Percentiles rank a stretch among this genome's conserved stretches.
These are phyloP conservation scores for Ganoderma boninense DNA, from an alignment of 1,284 basidiomycete species.

Conservation along the genomic window DNA sequence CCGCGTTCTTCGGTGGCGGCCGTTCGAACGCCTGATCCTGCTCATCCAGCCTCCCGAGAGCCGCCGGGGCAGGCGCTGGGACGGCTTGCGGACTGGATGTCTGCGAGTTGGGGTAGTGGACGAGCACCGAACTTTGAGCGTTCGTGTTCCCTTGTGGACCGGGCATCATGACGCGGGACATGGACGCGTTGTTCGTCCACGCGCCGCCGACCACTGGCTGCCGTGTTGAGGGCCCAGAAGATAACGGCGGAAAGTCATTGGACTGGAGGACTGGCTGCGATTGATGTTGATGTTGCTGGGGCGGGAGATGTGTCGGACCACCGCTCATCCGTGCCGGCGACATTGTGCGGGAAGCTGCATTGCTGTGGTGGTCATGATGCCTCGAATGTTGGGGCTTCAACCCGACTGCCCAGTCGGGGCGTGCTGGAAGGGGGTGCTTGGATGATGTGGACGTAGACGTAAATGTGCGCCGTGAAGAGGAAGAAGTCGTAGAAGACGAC, in stretches of 20 bases:
- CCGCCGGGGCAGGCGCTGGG: slow-evolving; percentile 28
- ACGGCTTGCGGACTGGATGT: slow-evolving; percentile 28
- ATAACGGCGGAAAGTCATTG: slow-evolving; percentile 78
- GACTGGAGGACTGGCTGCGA: slow-evolving; percentile 59
- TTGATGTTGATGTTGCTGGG: slow-evolving; percentile 41
- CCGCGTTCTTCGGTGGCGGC: slow-evolving; percentile 56
- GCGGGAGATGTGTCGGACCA: slow-evolving; percentile 31
- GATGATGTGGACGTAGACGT: slow-evolving; percentile 73
- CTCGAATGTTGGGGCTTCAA: slow-evolving; percentile 68
- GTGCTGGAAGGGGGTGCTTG: slow-evolving; percentile 78
- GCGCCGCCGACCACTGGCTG: slow-evolving; percentile 62
- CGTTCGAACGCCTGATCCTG: slow-evolving; percentile 58
- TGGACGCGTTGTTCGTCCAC: slow-evolving; percentile 73
- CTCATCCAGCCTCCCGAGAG: slow-evolving; percentile 53
- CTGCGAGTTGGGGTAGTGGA: slow-evolving; percentile 47
- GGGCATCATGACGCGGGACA: slow-evolving; percentile 60
- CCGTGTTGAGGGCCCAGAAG: slow-evolving; percentile 57
- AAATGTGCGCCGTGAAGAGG: slow-evolving; percentile 77
- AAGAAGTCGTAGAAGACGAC: slow-evolving; percentile 80
- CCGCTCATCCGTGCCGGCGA: slow-evolving; percentile 49
- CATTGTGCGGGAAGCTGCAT: slow-evolving; percentile 46
- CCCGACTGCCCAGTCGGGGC: slow-evolving; percentile 87
- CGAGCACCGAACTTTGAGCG: slow-evolving; percentile 42
- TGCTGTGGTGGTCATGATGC: slow-evolving; percentile 52
- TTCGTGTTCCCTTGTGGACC: slow-evolving; percentile 36